These are phyloP conservation scores for Ascosphaera pollenicola DNA, from an alignment of 2,329 filamentous ascomycete species.

Conservation along the genomic window DNA sequence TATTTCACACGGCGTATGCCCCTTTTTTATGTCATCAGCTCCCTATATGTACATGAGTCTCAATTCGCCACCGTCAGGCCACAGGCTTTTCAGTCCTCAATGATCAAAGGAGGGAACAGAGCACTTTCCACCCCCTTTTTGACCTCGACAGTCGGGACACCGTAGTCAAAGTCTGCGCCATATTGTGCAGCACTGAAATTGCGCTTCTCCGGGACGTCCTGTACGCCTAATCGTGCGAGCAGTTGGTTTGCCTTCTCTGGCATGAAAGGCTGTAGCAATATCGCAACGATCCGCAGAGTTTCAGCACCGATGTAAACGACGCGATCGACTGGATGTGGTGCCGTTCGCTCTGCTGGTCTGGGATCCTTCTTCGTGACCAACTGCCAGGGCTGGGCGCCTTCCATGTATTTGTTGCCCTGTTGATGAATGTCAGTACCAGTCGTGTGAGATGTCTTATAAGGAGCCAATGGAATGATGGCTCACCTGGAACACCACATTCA, in stretches of 20 bases:
- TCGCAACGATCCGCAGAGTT: slow-evolving; percentile 54
- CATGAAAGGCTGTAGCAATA: slow-evolving; percentile 81
- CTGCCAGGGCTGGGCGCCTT: slow-evolving; percentile 46
- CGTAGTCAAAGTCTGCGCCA: slow-evolving; percentile 49
- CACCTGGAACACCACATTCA: slow-evolving; percentile 38
- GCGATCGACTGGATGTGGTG: slow-evolving; percentile 26
- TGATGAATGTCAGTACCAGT: slow-evolving; percentile 4
- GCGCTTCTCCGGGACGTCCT: slow-evolving; percentile 28
- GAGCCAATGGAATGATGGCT: slow-evolving; percentile 4
- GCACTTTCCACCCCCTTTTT: slow-evolving; percentile 23
- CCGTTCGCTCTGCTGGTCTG: slow-evolving; percentile 11
- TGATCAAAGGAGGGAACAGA: slow-evolving; percentile 29
- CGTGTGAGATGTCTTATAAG: slow-evolving; percentile 1
- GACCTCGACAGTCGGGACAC: slow-evolving; percentile 22
- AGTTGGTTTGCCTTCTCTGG: slow-evolving; percentile 51
- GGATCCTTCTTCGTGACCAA: slow-evolving; percentile 17
- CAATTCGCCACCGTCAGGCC: no score
- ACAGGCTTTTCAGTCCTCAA: slow-evolving; percentile 11
- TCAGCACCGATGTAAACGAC: slow-evolving; percentile 54
- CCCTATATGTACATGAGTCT: no score
- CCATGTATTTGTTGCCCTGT: slow-evolving; percentile 46
- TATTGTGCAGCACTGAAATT: slow-evolving; percentile 38
- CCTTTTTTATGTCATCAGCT: no score
- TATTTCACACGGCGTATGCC: no score
- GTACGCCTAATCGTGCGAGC: slow-evolving; percentile 59